Evolutionary conservation across 2,329 filamentous ascomycete species (phyloP), one percentile per base, ranked within the genome.

Genomic region (Ophiostoma angusticollis): DNA sequence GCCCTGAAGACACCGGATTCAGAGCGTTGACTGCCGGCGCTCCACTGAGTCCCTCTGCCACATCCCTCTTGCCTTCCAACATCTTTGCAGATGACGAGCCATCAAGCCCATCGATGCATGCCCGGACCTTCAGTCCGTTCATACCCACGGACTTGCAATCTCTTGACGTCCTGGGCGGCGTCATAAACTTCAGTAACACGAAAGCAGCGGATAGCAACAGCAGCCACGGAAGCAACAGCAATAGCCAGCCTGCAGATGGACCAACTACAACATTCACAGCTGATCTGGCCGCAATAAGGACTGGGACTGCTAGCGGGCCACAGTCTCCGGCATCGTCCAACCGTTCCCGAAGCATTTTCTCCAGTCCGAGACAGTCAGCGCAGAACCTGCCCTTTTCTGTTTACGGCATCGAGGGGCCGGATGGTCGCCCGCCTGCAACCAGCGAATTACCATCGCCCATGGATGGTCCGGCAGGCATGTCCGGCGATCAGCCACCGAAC

Each of bases 1-100:
- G 45, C 50, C 55, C 77, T 39, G 74, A 72, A 6, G 78, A 82
- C 23, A 69, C 74, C 2, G 77, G 80, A 14, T 59, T 79, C 5
- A 72, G 73, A 42, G 66, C 66, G 14, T 55, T 80, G 25, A 75
- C 69, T 3, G 70, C 67, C 14, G 76, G 73, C 21, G 82, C 80
- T 2, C 80, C 80, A 1, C 72, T 89, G 54, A 87, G 81, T 50
- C 84, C 84, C 2, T 81, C 80, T 4, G 84, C 83, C 2, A 77
- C 80, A 21, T 71, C 78, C 13, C 64, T 89, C 4, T 61, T 93
- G 13, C 84, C 84, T 1, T 81, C 82, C 1, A 74, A 72, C 43
- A 61, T 80, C 4, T 50, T 51, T 31, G 62, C 78, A 31, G 77
- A 79, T 34, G 67, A 78, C 28, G 76, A 78, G 13, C 61, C 65